phyloP scores from a whole-genome alignment of 2,329 filamentous ascomycete species.

The Colletotrichum tropicicola region DNA sequence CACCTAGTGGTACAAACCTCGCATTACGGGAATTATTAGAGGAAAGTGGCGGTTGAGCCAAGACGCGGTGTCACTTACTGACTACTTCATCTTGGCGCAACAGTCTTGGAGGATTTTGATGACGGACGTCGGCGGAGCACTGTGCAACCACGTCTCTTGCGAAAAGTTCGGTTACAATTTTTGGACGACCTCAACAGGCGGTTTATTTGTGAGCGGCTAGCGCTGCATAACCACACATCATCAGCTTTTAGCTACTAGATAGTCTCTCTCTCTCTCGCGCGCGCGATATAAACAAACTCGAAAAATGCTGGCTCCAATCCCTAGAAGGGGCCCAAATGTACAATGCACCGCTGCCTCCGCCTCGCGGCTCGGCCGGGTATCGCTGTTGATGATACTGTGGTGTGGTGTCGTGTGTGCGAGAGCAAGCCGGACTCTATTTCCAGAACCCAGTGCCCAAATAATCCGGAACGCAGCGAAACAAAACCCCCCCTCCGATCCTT shows the following conservation, averaged over 20 bases:
- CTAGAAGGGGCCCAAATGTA: neutral
- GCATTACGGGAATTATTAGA: too few relatives aligned
- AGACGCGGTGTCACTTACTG: too few relatives aligned
- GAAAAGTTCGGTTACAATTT: too few relatives aligned
- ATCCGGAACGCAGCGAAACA: conserved; percentile 2
- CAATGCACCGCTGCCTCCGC: conserved; percentile 19
- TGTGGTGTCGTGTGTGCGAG: conserved; percentile 9
- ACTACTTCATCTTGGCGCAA: too few relatives aligned
- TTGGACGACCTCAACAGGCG: neutral
- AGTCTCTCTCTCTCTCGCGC: neutral
- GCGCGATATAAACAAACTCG: conserved; percentile 11
- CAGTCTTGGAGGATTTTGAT: too few relatives aligned
- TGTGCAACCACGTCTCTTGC: too few relatives aligned
- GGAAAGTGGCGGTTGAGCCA: too few relatives aligned
- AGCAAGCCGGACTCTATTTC: conserved; percentile 26
- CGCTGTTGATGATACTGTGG: conserved; percentile 30
- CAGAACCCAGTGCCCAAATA: conserved; percentile 18
- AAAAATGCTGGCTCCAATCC: neutral
- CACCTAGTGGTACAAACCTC: too few relatives aligned
- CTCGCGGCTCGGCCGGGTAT: conserved; percentile 24
- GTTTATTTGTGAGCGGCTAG: conserved; percentile 8
- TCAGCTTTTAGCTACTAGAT: neutral
- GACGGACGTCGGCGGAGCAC: too few relatives aligned
- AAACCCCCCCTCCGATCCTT: neutral
- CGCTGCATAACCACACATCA: conserved; percentile 14